A percentile compares a stretch with the other conserved stretches of the same genome.
phyloP scores from a whole-genome alignment of 2,329 filamentous ascomycete genomes.

The Epichloe amarillans region DNA sequence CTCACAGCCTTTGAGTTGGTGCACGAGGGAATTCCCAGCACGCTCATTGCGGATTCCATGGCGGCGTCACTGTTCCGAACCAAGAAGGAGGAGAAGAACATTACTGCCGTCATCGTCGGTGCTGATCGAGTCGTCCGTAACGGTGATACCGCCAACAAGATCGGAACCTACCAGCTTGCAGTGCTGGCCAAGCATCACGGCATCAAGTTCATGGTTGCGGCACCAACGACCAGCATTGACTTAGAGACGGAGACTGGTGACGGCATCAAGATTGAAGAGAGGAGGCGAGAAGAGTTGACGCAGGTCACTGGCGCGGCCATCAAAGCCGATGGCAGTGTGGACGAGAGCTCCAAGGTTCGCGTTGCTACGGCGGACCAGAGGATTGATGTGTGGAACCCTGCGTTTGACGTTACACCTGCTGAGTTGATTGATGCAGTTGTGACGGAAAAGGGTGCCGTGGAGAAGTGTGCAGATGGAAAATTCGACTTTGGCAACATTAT shows the following conservation, averaged over 20 bases:
- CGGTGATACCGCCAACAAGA: constrained; percentile 97
- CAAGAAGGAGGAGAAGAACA: constrained; percentile 48
- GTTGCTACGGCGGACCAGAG: constrained; percentile 68
- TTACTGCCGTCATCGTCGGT: constrained; percentile 82
- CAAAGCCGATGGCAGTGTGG: constrained; percentile 46
- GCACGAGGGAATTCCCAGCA: constrained; percentile 81
- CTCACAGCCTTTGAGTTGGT: constrained; percentile 95
- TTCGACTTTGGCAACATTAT: constrained; percentile 52
- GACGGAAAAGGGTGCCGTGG: constrained; percentile 78
- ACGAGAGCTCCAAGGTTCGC: constrained; percentile 49
- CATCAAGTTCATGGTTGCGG: constrained; percentile 88
- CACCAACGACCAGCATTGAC: constrained; percentile 89
- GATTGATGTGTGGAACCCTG: constrained; percentile 89
- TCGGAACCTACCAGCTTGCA: constrained; percentile 85
- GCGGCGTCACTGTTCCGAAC: constrained; percentile 68
- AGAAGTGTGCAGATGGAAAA: constrained; percentile 56
- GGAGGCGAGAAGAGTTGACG: constrained; percentile 69
- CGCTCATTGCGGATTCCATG: constrained; percentile 93
- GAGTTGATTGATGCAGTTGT: constrained; percentile 86
- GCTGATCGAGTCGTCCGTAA: constrained; percentile 93
- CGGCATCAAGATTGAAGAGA: constrained; percentile 83
- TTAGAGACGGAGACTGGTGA: constrained; percentile 62
- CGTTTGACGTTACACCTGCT: constrained; percentile 88
- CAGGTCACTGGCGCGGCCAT: constrained; percentile 68
- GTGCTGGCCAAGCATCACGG: constrained; percentile 82